A percentile compares a stretch with the other conserved stretches of the same genome.
Conservation (phyloP, 768 basidiomycete genomes). For the Phanerodontia chrysosporium region DNA sequence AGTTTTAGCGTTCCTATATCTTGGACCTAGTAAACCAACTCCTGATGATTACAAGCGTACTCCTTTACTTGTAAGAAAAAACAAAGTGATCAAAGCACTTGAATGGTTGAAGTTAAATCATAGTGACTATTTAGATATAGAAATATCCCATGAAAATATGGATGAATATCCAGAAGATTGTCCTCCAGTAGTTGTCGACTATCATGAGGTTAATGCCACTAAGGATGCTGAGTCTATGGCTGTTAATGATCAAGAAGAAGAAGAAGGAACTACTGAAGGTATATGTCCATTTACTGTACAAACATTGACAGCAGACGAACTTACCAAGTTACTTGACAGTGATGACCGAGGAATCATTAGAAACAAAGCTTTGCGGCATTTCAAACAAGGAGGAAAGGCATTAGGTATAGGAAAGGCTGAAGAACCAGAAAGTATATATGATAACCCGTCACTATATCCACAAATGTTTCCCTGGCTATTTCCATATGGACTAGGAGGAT, state of each 20-base stretch:
- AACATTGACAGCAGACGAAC: conserved; percentile 20
- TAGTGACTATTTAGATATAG: conserved; percentile 5
- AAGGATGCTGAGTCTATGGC: background rate
- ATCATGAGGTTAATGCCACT: background rate
- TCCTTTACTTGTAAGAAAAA: conserved; percentile 20
- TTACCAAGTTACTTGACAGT: conserved; percentile 23
- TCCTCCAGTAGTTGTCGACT: conserved; percentile 13
- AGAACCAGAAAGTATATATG: conserved; percentile 27
- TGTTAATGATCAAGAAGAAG: background rate
- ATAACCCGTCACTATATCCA: conserved; percentile 33
- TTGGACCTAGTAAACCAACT: conserved; percentile 24
- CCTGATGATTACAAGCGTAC: conserved; percentile 22
- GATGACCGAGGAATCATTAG: conserved; percentile 5
- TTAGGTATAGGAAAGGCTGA: conserved; percentile 28
- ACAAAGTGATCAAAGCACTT: conserved; percentile 13
- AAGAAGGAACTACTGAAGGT: conserved; percentile 14
- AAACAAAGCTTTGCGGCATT: background rate
- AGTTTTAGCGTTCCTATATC: conserved; percentile 27
- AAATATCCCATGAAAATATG: background rate
- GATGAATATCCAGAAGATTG: conserved; percentile 12
- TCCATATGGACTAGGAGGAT: conserved; percentile 36
- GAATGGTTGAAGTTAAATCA: conserved; percentile 20
- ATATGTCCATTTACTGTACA: conserved; percentile 13
- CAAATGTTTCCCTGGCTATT: conserved; percentile 39
- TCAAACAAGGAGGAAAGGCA: conserved; percentile 6